Conservation (phyloP, 2,329 filamentous ascomycete species). For the Xylogone sp. region DNA sequence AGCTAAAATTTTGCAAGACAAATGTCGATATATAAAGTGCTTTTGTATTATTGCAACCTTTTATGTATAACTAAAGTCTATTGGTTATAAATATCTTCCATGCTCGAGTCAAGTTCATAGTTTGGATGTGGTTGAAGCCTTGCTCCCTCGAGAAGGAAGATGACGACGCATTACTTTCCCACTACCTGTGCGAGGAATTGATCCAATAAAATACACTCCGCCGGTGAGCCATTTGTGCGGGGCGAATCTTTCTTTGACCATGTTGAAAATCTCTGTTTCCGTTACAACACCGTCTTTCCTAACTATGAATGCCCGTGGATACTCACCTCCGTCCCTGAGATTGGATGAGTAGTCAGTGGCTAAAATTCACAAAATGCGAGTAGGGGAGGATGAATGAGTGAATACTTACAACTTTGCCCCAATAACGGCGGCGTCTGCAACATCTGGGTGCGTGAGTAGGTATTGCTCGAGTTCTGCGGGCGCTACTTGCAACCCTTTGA, state of each 20-base stretch:
- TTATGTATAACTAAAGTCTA: no score
- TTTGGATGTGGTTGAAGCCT: neutral
- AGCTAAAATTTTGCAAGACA: no score
- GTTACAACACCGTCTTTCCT: constrained; percentile 34
- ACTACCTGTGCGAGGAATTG: constrained; percentile 63
- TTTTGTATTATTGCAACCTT: no score
- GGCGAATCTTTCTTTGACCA: constrained; percentile 25
- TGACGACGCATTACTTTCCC: constrained; percentile 40
- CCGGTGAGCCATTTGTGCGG: constrained; percentile 65
- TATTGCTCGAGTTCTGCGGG: constrained; percentile 35
- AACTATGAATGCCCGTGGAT: constrained; percentile 54
- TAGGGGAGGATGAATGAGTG: constrained; percentile 5
- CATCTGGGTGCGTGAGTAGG: constrained; percentile 19
- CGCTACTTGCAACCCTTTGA: constrained; percentile 36
- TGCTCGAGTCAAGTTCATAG: neutral
- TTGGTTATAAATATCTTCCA: neutral
- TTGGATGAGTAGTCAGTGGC: neutral
- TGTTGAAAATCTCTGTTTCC: neutral
- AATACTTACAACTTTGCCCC: constrained; percentile 34
- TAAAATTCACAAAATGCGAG: constrained; percentile 19
- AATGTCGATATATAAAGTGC: no score
- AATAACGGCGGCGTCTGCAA: constrained; percentile 57
- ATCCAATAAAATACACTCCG: constrained; percentile 61
- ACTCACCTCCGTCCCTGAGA: constrained; percentile 42
- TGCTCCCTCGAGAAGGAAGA: neutral